Base-by-base conservation (phyloP, 371 early-diverging fungal genomes). In the Lichtheimia corymbifera region DNA sequence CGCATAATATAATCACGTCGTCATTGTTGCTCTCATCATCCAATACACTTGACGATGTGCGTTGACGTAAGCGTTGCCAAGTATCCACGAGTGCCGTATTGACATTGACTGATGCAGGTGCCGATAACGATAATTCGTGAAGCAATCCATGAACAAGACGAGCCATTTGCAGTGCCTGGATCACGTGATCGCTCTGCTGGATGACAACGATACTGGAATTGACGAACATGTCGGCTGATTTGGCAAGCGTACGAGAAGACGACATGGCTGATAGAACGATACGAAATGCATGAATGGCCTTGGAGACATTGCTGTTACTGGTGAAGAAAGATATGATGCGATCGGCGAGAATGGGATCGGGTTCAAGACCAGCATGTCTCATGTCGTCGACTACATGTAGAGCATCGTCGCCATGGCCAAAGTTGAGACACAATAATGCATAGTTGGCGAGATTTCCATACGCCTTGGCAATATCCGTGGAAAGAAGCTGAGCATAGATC, bases 381-480 rank as follows among this genome's bases (percentile, higher is more conserved):
- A 81, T 81, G 25, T 74, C 76, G 13, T 65, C 53, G 20, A 81
- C 59, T 3, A 81, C 71, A 5, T 53, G 44, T 0, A 74, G 43
- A 5, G 73, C 71, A 24, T 52, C 55, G 2, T 66, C 14, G 15
- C 59, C 62, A 13, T 72, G 63, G 1, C 57, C 35, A 35, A 66
- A 61, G 0, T 65, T 42, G 12, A 81, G 49, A 52, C 81, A 81
- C 5, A 81, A 58, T 4, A 77, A 56, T n/a, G 74, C 72, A 62
- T 74, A 81, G 42, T 73, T 76, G 41, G 81, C 81, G 14, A 81
- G 51, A 51, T 77, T 81, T 15, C 81, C 78, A 45, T 81, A 81
- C 0, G 76, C 64, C 47, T 77, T 77, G 50, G 71, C 50, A 41
- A 81, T 73, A 27, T 81, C 76, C 0, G 73, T 76, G 50, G 64